Percentiles rank a stretch among this genome's conserved stretches.
These are phyloP conservation scores for Syzygium aqueum DNA, from an alignment of 345 rosid genomes.

Conservation along the genomic window DNA sequence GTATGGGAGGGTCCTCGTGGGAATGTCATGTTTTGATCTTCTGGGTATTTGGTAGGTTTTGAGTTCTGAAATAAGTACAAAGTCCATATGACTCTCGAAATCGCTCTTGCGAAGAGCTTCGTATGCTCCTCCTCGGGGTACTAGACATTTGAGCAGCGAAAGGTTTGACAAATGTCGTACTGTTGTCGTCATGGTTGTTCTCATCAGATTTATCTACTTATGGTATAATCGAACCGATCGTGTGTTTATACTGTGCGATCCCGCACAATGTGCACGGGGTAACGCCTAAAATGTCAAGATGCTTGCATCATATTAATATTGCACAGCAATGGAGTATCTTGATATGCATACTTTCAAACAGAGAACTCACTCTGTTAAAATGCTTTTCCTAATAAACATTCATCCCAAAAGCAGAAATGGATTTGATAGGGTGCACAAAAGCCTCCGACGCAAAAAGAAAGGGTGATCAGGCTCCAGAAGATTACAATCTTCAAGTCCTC, in stretches of 20 bases:
- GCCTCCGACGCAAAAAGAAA: neutral
- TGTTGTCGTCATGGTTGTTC: neutral
- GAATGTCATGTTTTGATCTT: neutral
- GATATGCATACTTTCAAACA: neutral
- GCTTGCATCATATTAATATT: neutral
- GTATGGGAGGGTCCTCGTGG: neutral
- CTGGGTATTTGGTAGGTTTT: neutral
- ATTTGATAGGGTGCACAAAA: neutral
- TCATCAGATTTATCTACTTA: neutral
- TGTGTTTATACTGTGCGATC: neutral
- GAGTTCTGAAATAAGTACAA: neutral
- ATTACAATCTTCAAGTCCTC: neutral
- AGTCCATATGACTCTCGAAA: neutral
- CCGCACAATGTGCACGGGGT: neutral
- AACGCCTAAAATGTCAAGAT: neutral
- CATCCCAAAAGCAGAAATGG: neutral
- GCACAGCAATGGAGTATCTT: neutral
- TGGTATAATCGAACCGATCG: neutral
- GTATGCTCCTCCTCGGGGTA: neutral
- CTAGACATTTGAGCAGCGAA: neutral
- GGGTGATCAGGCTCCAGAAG: neutral
- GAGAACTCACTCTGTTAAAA: neutral
- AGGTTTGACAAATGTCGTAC: neutral
- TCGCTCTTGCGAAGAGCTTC: neutral
- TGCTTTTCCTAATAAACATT: neutral